Percentiles rank a stretch among this genome's conserved stretches.
These are phyloP conservation scores for Penicillium polonicum DNA, from an alignment of 2,329 filamentous ascomycete species.

Conservation along the genomic window DNA sequence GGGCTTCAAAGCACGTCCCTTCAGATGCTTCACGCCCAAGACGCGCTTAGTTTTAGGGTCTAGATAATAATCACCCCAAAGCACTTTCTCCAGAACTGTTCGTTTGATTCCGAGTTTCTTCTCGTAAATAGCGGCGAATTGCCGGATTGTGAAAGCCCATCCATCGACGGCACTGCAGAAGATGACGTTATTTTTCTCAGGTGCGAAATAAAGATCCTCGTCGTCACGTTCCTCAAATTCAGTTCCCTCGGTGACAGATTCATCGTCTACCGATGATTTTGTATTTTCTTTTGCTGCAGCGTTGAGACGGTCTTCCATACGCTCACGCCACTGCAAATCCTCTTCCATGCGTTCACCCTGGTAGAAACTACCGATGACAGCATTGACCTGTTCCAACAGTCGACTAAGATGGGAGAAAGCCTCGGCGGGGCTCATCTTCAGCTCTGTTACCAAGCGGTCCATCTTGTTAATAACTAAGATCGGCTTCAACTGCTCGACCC, in stretches of 20 bases:
- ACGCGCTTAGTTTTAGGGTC: constrained; percentile 97
- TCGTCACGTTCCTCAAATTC: constrained; percentile 89
- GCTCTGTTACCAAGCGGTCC: constrained; percentile 87
- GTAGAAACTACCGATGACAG: constrained; percentile 95
- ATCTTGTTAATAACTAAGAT: constrained; percentile 98
- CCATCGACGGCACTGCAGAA: constrained; percentile 97
- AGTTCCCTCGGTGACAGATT: constrained; percentile 50
- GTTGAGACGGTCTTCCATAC: constrained; percentile 80
- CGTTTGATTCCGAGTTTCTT: constrained; percentile 96
- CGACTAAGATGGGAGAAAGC: constrained; percentile 87
- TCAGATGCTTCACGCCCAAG: constrained; percentile 84
- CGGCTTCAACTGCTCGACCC: constrained; percentile 93
- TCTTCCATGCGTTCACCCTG: constrained; percentile 98
- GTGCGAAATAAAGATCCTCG: constrained; percentile 96
- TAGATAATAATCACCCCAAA: constrained; percentile 96
- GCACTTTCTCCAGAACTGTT: constrained; percentile 80
- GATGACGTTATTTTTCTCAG: constrained; percentile 98
- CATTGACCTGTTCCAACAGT: constrained; percentile 92
- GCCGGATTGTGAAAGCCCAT: constrained; percentile 97
- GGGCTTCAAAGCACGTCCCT: constrained; percentile 85
- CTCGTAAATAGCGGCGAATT: constrained; percentile 91
- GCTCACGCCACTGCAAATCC: constrained; percentile 91
- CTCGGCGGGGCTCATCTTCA: constrained; percentile 88
- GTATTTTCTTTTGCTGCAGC: constrained; percentile 59
- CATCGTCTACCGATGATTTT: constrained; percentile 41